Base-by-base conservation (phyloP, 352 stramenopile genomes). In the Pythium scleroteichum region DNA sequence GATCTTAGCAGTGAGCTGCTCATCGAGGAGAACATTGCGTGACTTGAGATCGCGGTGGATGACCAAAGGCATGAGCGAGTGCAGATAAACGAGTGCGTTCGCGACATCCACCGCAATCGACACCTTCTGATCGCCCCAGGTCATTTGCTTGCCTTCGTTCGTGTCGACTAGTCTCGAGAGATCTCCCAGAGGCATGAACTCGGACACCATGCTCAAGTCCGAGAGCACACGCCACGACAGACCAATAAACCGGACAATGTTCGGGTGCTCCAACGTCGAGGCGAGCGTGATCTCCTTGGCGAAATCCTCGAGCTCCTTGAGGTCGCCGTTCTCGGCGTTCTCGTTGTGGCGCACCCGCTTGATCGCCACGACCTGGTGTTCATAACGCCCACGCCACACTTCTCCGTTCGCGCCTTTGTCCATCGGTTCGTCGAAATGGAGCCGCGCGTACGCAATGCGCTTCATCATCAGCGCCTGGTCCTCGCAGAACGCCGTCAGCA, bases 251-350 rank as follows among this genome's bases (percentile, higher is more conserved):
- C 56, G 39, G 27, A 79, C 72, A 33, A 79, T 66, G 13, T 70
- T 69, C 0, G 72, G 72, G 20, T 79, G 72, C 24, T 75, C 66
- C 14, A 79, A 42, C 32, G 53, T 54, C 0, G 72, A 51, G 35
- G 61, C 70, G 41, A 77, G 51, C 2, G 61, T 58, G 50, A 78
- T 78, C 58, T 78, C 71, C 46, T 71, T 59, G 65, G 73, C 71
- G 27, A 78, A 78, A 45, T 35, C 46, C 49, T 65, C 66, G 33
- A 71, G 23, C 4, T 46, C 33, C 39, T 69, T 41, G 20, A 59
- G 44, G 27, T 62, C 58, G 14, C 57, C 29, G 6, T 42, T 20
- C 3, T 55, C 46, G 20, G 10, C 22, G 14, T 51, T 35, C 22
- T 60, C 50, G 17, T 59, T 44, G 14, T 48, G 61, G 2, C 62